Evolutionary conservation across 2,329 filamentous ascomycete genomes (phyloP), one percentile per base, ranked within the genome.

Genomic region (Zasmidium angulare): DNA sequence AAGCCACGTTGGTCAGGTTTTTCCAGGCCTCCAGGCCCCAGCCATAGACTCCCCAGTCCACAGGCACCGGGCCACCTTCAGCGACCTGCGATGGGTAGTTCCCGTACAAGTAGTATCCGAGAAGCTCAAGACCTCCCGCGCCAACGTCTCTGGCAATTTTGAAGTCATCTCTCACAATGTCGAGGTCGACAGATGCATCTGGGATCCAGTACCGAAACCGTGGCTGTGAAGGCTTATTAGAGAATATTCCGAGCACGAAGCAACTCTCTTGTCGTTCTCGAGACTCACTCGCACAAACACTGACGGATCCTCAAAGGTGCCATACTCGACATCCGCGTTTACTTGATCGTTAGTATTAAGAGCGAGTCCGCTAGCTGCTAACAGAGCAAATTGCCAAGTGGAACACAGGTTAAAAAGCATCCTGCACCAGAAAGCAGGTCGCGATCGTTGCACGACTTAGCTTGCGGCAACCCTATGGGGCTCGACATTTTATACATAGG

Each of bases 21-120:
- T 66, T 63, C 60, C 69, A 78, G 1, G 76, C 70, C 3, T 68
- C 63, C 14, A 72, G 74, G 1, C 76, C 77, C 67, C 75, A 80
- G 0, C 76, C 76, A 65, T 76, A 77, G 10, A 55, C 67, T 0
- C 69, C 68, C 77, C 77, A 79, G 59, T 75, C 70, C 2, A 71
- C 65, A 17, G 67, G 69, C 20, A 59, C 58, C 7, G 63, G 63
- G 19, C 65, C 66, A 20, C 62, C 62, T 46, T 62, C 63, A 4
- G 66, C 57, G 19, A 62, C 62, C 21, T 36, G 52, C 20, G 50
- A 53, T n/a, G 63, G 62, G 22, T 62, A 64, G 53, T 68, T 64
- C 29, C 75, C 75, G 60, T 78, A 78, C 3, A 71, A 66, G 61
- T 77, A 79, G 50, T 73, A 78, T 0, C 72, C 72, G 0, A 78